Evolutionary conservation across 768 basidiomycete genomes (phyloP).

Genomic region (Boletus vermiculosoides): DNA sequence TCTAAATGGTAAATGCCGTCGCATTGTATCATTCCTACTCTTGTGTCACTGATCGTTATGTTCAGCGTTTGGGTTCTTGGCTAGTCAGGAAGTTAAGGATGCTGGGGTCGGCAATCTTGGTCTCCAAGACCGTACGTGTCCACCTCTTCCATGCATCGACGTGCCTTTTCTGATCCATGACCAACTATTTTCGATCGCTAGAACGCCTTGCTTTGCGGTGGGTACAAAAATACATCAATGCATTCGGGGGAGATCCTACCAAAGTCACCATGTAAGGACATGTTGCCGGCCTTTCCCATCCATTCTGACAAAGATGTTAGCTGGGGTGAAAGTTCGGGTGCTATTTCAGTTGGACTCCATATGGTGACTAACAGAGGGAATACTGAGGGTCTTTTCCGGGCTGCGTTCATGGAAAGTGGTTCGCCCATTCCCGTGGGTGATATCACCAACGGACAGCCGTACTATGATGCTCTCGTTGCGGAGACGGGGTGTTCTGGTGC

Average conservation of each 20-base stretch:
- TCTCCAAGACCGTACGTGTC: slow-evolving; percentile 41
- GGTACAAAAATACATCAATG: slow-evolving; percentile 58
- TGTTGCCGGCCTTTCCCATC: neutral
- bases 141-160: neutral
- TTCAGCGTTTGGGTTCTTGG: slow-evolving; percentile 41
- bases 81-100: slow-evolving; percentile 37
- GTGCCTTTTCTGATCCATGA: neutral
- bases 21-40: no score
- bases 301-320: neutral
- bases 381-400: slow-evolving; percentile 27
- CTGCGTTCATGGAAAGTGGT: slow-evolving; percentile 42
- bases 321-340: slow-evolving; percentile 41
- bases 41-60: neutral
- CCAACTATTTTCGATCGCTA: slow-evolving; percentile 8
- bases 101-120: slow-evolving; percentile 49
- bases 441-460: slow-evolving; percentile 22
- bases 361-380: slow-evolving; percentile 28
- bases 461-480: slow-evolving; percentile 32
- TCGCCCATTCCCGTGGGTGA: slow-evolving; percentile 28
- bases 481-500: slow-evolving; percentile 31
- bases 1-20: no score
- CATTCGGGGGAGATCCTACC: slow-evolving; percentile 57
- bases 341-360: slow-evolving; percentile 34
- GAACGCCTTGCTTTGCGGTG: slow-evolving; percentile 43
- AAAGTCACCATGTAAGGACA: slow-evolving; percentile 37